These are phyloP conservation scores for Zymoseptoria crescenta DNA, from an alignment of 2,329 filamentous ascomycete species.

Conservation along the genomic window DNA sequence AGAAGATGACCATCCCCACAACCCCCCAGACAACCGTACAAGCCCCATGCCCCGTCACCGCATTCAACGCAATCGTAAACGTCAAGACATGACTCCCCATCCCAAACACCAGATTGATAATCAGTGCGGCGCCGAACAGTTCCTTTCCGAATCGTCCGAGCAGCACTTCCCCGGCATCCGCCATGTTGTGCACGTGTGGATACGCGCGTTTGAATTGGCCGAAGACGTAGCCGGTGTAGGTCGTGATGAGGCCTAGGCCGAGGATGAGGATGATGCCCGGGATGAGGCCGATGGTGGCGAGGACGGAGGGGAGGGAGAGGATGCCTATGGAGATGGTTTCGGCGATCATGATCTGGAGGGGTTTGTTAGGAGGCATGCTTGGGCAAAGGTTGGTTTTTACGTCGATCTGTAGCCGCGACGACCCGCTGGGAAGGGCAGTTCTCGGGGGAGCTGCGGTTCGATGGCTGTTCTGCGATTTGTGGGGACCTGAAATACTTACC, in stretches of 20 bases:
- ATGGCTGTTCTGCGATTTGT: no score
- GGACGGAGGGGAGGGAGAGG: slow-evolving; percentile 46
- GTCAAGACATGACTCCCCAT: slow-evolving; percentile 63
- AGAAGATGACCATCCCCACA: slow-evolving; percentile 52
- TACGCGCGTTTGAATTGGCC: slow-evolving; percentile 51
- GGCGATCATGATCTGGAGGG: slow-evolving; percentile 50
- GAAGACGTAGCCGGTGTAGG: slow-evolving; percentile 54
- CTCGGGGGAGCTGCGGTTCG: no score
- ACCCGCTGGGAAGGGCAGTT: neutral
- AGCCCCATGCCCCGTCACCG: slow-evolving; percentile 52
- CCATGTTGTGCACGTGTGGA: slow-evolving; percentile 51
- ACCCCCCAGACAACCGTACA: slow-evolving; percentile 60
- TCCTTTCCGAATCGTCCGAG: slow-evolving; percentile 55
- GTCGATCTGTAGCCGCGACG: neutral
- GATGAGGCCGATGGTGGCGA: slow-evolving; percentile 46
- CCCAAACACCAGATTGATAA: slow-evolving; percentile 60
- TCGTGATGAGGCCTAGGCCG: slow-evolving; percentile 47
- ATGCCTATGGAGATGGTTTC: slow-evolving; percentile 52
- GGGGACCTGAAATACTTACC: no score
- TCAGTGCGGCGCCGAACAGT: slow-evolving; percentile 54
- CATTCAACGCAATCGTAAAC: slow-evolving; percentile 63
- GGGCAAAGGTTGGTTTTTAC: no score
- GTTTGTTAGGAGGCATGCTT: no score
- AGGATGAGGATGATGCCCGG: slow-evolving; percentile 50
- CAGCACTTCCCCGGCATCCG: slow-evolving; percentile 59